Conservation (phyloP, 179 eudicot genomes). For the Beta corolliflora region DNA sequence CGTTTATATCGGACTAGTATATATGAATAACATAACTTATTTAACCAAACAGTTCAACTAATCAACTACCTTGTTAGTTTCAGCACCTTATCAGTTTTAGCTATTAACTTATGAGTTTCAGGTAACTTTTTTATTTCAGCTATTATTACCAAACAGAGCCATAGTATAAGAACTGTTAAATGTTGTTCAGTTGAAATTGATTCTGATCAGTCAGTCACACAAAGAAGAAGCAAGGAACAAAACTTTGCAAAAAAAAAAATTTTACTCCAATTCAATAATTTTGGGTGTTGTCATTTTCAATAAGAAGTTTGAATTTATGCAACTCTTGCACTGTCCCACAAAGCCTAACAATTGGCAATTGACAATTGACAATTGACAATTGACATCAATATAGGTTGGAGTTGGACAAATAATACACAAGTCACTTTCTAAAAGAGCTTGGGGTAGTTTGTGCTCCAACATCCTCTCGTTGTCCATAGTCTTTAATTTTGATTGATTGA, state of each 20-base stretch:
- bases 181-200: background rate
- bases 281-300: conserved; percentile 26
- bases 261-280: no score
- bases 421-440: conserved; percentile 27
- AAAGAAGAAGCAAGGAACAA: background rate
- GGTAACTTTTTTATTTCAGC: no score
- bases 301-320: conserved; percentile 26
- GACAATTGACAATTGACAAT: no score
- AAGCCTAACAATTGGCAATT: conserved; percentile 17
- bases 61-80: no score
- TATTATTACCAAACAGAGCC: no score
- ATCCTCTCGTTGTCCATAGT: conserved; percentile 26
- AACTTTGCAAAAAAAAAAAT: background rate
- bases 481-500: conserved; percentile 26
- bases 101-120: no score
- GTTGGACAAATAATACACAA: conserved; percentile 26
- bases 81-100: no score
- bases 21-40: no score
- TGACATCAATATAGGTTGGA: conserved; percentile 23
- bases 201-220: conserved; percentile 2
- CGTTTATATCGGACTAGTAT: no score
- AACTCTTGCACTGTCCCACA: conserved; percentile 23
- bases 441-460: conserved; percentile 18
- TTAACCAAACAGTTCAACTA: no score
- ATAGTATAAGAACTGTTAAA: no score